Conservation (phyloP, 495 filamentous ascomycete species). For the Thermochaetoides thermophila region DNA sequence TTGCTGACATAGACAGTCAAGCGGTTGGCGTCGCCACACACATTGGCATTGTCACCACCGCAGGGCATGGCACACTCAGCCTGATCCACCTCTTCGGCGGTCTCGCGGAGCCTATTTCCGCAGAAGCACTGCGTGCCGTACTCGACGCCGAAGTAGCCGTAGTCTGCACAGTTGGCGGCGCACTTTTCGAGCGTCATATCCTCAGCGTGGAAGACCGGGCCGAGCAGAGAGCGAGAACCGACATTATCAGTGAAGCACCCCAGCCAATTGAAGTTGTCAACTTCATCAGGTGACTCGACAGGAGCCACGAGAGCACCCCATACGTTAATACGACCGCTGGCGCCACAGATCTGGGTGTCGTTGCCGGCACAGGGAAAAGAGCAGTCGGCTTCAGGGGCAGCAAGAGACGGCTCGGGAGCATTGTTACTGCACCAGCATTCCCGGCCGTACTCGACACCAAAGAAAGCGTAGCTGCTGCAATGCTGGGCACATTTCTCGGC, state of each 20-base stretch:
- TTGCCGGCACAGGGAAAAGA: constrained; percentile 21
- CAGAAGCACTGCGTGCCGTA: constrained; percentile 12
- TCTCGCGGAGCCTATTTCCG: constrained; percentile 2
- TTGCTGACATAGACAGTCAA: constrained; percentile 11
- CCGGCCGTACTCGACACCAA: constrained; percentile 9
- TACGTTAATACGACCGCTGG: constrained; percentile 20
- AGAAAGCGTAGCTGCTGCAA: constrained; percentile 6
- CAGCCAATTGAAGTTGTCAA: constrained; percentile 3
- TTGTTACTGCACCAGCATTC: constrained; percentile 10
- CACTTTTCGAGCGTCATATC: constrained; percentile 22
- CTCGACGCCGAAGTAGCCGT: constrained; percentile 10
- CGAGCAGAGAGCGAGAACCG: constrained; percentile 1
- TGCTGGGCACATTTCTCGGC: constrained; percentile 6
- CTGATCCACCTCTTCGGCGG: not conserved
- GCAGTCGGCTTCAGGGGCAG: constrained; percentile 4
- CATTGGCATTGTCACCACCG: constrained; percentile 7
- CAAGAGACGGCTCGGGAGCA: not conserved
- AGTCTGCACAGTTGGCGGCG: constrained; percentile 9
- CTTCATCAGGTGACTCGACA: constrained; percentile 1
- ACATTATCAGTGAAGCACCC: constrained; percentile 9
- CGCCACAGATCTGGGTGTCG: constrained; percentile 19
- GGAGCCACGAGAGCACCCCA: constrained; percentile 7
- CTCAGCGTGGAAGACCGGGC: constrained; percentile 2
- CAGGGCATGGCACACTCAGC: constrained; percentile 9
- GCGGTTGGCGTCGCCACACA: constrained; percentile 7